Conservation (phyloP, 331 rosid species). For the Telfairia occidentalis region DNA sequence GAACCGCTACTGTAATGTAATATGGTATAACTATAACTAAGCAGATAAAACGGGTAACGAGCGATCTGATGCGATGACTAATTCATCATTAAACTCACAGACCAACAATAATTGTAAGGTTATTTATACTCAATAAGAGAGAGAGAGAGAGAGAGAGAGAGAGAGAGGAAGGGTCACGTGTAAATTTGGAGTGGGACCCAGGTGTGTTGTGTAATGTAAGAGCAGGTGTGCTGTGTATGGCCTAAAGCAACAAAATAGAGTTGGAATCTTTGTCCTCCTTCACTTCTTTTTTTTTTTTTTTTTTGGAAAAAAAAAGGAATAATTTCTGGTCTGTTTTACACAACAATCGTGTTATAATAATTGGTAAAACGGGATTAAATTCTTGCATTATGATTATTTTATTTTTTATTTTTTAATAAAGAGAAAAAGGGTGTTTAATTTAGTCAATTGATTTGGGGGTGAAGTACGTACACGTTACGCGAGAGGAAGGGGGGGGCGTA, state of each 20-base stretch:
- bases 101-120: not conserved
- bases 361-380: not conserved
- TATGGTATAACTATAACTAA: not conserved
- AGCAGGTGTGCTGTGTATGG: not conserved
- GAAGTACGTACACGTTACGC: no score
- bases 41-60: not conserved
- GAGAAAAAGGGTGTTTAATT: not conserved
- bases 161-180: not conserved
- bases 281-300: not conserved
- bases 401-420: not conserved
- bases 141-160: not conserved
- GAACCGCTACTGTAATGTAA: no score
- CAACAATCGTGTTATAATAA: not conserved
- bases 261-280: conserved; percentile 3
- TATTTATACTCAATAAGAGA: no score
- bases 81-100: not conserved
- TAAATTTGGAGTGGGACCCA: not conserved
- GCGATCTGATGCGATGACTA: not conserved
- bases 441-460: no score
- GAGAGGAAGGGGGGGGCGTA: no score
- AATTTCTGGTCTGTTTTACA: not conserved
- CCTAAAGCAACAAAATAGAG: not conserved
- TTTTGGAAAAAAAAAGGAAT: no score
- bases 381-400: not conserved
- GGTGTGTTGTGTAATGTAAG: not conserved